Percentiles rank a stretch among this genome's conserved stretches.
phyloP scores from a whole-genome alignment of 2,329 filamentous ascomycete species.

The Aureobasidium sp. region DNA sequence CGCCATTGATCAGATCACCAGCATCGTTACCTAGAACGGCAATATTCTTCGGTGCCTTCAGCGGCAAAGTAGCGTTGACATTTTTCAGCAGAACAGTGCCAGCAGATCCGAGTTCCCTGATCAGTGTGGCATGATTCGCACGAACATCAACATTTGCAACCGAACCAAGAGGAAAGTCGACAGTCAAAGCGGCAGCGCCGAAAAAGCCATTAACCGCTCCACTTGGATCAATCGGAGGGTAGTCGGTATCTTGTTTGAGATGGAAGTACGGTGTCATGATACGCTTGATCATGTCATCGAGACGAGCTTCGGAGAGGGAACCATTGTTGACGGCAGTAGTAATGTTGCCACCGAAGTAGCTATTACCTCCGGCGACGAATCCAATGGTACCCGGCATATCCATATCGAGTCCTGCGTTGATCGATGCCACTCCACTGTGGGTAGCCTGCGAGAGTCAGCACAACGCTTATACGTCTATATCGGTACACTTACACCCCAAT shows the following conservation, averaged over 20 bases:
- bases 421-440: constrained; percentile 35
- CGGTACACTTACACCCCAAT: constrained; percentile 46
- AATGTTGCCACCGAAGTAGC: constrained; percentile 29
- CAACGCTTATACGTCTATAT: too few species aligned
- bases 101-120: constrained; percentile 32
- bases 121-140: constrained; percentile 25
- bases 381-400: constrained; percentile 29
- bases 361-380: constrained; percentile 16
- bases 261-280: constrained; percentile 40
- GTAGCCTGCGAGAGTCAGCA: constrained; percentile 29
- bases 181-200: constrained; percentile 7
- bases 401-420: constrained; percentile 42
- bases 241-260: constrained; percentile 33
- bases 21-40: constrained; percentile 43
- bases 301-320: constrained; percentile 29
- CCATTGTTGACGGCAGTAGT: constrained; percentile 32
- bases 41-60: constrained; percentile 42
- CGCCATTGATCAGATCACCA: constrained; percentile 40
- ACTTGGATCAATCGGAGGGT: constrained; percentile 29
- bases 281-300: constrained; percentile 39
- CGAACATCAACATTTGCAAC: constrained; percentile 29
- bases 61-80: constrained; percentile 38
- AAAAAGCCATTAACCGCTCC: constrained; percentile 19
- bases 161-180: constrained; percentile 3
- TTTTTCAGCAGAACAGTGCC: constrained; percentile 42